Percentiles rank a stretch among this genome's conserved stretches.
Conservation (phyloP, 192 early-diverging fungal genomes). For the Funneliformis mosseae region DNA sequence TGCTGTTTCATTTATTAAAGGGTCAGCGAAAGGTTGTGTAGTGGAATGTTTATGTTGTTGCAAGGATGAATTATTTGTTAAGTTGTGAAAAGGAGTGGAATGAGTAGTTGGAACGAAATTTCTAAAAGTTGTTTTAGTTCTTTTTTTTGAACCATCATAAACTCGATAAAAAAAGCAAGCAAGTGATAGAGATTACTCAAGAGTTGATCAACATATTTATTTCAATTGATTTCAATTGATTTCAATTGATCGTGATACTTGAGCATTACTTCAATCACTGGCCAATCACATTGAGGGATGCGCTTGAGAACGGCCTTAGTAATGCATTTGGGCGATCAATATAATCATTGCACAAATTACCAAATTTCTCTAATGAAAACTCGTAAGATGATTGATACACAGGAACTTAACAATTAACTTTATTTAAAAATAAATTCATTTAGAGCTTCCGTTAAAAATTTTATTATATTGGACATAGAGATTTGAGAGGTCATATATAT, state of each 20-base stretch:
- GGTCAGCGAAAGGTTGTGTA: neutral
- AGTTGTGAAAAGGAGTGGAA: neutral
- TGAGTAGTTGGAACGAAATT: neutral
- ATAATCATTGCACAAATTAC: too few species aligned
- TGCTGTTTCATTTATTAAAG: too few species aligned
- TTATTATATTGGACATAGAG: neutral
- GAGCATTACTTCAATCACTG: neutral
- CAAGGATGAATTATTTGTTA: neutral
- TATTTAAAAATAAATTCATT: neutral
- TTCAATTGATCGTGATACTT: neutral
- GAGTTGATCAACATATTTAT: neutral
- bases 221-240: too few species aligned
- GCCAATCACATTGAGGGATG: neutral
- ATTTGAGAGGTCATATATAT: neutral
- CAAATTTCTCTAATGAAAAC: neutral
- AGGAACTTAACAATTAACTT: conserved; percentile 4
- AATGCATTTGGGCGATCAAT: too few species aligned
- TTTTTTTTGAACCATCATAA: neutral
- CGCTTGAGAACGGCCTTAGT: conserved; percentile 3
- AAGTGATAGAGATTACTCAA: neutral
- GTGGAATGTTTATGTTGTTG: neutral
- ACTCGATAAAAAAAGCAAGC: too few species aligned
- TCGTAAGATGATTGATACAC: neutral
- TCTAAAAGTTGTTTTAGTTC: neutral
- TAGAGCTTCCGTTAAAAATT: neutral